A percentile compares a stretch with the other conserved stretches of the same genome.
These are phyloP conservation scores for Rhododendron williamsianum DNA, from an alignment of 148 eudicot species.

Conservation along the genomic window DNA sequence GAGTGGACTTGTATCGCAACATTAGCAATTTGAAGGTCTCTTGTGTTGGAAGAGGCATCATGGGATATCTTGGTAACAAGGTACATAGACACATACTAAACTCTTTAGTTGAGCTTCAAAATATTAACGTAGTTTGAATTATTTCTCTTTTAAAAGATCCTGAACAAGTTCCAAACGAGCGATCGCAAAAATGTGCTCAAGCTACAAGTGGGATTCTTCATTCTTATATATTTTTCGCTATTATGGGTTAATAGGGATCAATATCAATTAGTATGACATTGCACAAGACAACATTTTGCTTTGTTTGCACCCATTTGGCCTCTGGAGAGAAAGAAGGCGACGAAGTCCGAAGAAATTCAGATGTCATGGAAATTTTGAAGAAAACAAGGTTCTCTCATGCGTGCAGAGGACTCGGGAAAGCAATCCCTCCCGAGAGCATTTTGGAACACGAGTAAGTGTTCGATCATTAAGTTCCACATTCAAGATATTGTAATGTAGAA, in stretches of 20 bases:
- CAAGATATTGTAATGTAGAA: background rate
- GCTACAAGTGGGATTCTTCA: background rate
- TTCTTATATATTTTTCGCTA: background rate
- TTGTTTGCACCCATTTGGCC: slow-evolving; percentile 68
- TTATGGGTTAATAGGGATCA: slow-evolving; percentile 38
- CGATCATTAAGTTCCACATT: background rate
- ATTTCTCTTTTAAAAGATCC: too few species aligned
- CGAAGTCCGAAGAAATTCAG: slow-evolving; percentile 47
- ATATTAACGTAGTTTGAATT: background rate
- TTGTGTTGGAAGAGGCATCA: slow-evolving; percentile 59
- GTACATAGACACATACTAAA: slow-evolving; percentile 11
- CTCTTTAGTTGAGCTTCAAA: background rate
- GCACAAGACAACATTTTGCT: slow-evolving; percentile 46
- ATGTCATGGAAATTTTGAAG: slow-evolving; percentile 50
- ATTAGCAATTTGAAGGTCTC: slow-evolving; percentile 45
- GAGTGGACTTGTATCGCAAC: slow-evolving; percentile 33
- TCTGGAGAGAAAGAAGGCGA: slow-evolving; percentile 67
- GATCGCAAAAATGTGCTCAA: background rate
- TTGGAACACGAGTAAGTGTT: slow-evolving; percentile 54
- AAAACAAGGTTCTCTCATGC: slow-evolving; percentile 48
- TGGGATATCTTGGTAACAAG: slow-evolving; percentile 75
- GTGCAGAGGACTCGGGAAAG: slow-evolving; percentile 10
- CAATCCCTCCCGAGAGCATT: slow-evolving; percentile 31
- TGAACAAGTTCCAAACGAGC: background rate
- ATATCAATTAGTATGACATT: slow-evolving; percentile 67